phyloP scores from a whole-genome alignment of 208 protist species.

The Trypanosoma melophagium region DNA sequence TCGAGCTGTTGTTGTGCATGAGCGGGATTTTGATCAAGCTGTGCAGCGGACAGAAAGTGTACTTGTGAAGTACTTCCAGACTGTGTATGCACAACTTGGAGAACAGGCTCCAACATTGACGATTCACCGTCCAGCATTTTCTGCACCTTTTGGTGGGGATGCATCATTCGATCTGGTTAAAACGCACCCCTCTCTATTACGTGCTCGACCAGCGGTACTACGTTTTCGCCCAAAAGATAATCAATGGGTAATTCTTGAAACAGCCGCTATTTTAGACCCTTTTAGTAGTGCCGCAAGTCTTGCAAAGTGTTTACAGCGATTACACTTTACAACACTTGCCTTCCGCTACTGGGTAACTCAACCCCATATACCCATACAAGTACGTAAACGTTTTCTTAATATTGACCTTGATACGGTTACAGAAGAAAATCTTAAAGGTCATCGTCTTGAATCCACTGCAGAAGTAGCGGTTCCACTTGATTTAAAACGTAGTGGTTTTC shows the following conservation, averaged over 20 bases:
- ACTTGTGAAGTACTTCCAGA: conserved; percentile 80
- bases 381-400: conserved; percentile 84
- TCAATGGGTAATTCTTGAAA: conserved; percentile 88
- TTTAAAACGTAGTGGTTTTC: conserved; percentile 84
- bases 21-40: conserved; percentile 64
- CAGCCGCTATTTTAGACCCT: conserved; percentile 72
- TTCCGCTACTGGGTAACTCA: conserved; percentile 82
- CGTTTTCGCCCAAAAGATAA: conserved; percentile 87
- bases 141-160: conserved; percentile 39
- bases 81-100: conserved; percentile 62
- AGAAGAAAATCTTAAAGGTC: conserved; percentile 48
- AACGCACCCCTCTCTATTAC: conserved; percentile 38
- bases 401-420: conserved; percentile 70
- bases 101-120: conserved; percentile 84
- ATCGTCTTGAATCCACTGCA: conserved; percentile 48
- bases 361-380: conserved; percentile 78
- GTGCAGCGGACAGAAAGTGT: conserved; percentile 70
- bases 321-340: conserved; percentile 79
- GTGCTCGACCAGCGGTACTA: conserved; percentile 67
- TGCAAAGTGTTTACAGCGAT: conserved; percentile 54
- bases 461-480: conserved; percentile 72
- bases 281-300: conserved; percentile 53
- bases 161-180: background rate
- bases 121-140: conserved; percentile 81
- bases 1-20: conserved; percentile 66